phyloP scores from a whole-genome alignment of 106 monocot genomes.

The Dioscorea zingiberensis region DNA sequence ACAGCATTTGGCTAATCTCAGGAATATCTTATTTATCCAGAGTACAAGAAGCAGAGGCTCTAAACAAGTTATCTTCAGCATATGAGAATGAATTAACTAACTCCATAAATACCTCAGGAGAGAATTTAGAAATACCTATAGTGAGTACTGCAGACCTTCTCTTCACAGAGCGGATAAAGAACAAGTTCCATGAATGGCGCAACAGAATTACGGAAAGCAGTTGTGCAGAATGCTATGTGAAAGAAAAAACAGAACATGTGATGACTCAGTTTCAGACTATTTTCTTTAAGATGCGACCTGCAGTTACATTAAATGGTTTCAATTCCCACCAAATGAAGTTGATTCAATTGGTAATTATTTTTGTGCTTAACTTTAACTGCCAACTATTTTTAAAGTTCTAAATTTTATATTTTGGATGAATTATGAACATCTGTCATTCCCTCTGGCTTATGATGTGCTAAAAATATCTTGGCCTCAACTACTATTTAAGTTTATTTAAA shows the following conservation, averaged over 20 bases:
- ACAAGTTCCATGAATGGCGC: slow-evolving; percentile 73
- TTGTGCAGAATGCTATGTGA: slow-evolving; percentile 1
- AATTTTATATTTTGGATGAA: no score
- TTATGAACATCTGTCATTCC: no score
- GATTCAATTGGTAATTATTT: slow-evolving; percentile 64
- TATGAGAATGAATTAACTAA: slow-evolving; percentile 12
- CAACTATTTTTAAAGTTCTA: slow-evolving; percentile 36
- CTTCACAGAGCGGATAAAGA: slow-evolving; percentile 87
- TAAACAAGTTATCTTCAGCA: slow-evolving; percentile 21
- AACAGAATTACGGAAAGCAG: slow-evolving; percentile 31
- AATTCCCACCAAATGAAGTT: slow-evolving; percentile 71
- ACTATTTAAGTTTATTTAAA: no score
- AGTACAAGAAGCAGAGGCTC: slow-evolving; percentile 71
- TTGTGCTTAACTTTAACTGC: slow-evolving; percentile 2
- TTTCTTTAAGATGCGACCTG: slow-evolving; percentile 87
- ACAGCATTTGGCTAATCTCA: slow-evolving; percentile 54
- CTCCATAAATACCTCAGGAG: slow-evolving; percentile 12
- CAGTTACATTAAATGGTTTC: slow-evolving; percentile 71
- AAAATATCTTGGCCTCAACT: no score
- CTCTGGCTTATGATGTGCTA: no score
- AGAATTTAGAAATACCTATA: slow-evolving; percentile 39
- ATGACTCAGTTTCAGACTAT: slow-evolving; percentile 46
- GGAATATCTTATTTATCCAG: slow-evolving; percentile 99
- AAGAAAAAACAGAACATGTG: slow-evolving; percentile 15
- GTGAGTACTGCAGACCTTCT: slow-evolving; percentile 67